Percentiles rank a stretch among this genome's conserved stretches.
These are phyloP conservation scores for Achlya hypogyna DNA, from an alignment of 352 stramenopile species.

Conservation along the genomic window DNA sequence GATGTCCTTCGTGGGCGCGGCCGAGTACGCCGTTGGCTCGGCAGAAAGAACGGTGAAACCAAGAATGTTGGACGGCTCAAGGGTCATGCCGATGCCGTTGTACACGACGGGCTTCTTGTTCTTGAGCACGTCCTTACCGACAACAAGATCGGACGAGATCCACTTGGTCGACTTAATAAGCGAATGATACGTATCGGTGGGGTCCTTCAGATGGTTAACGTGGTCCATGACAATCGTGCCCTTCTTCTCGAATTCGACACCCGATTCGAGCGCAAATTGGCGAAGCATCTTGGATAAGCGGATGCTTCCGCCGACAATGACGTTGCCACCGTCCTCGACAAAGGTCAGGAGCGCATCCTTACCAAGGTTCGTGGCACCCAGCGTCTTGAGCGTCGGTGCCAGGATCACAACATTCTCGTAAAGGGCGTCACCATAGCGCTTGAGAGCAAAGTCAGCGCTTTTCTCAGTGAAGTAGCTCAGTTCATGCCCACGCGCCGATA, in stretches of 20 bases:
- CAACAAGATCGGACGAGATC: slow-evolving; percentile 51
- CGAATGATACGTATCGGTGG: slow-evolving; percentile 67
- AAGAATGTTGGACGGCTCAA: slow-evolving; percentile 78
- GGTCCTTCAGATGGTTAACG: slow-evolving; percentile 48
- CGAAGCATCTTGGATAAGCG: slow-evolving; percentile 76
- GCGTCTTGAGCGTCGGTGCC: slow-evolving; percentile 68
- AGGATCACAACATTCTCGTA: slow-evolving; percentile 89
- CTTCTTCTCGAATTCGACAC: slow-evolving; percentile 85
- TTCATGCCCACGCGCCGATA: slow-evolving; percentile 39
- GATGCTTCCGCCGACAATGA: slow-evolving; percentile 46
- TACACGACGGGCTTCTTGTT: slow-evolving; percentile 69
- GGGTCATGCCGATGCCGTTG: slow-evolving; percentile 66
- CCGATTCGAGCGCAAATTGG: slow-evolving; percentile 79
- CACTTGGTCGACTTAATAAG: slow-evolving; percentile 60
- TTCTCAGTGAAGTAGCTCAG: slow-evolving; percentile 43
- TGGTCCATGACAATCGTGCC: slow-evolving; percentile 84
- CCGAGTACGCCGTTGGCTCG: slow-evolving; percentile 73
- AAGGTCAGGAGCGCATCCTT: slow-evolving; percentile 74
- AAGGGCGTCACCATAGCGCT: slow-evolving; percentile 74
- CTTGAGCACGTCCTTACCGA: slow-evolving; percentile 37
- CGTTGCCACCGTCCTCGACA: slow-evolving; percentile 78
- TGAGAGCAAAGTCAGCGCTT: slow-evolving; percentile 47
- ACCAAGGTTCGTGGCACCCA: slow-evolving; percentile 31
- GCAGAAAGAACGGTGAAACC: slow-evolving; percentile 71
- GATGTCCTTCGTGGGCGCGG: slow-evolving; percentile 64